Conservation (phyloP, 192 early-diverging fungal genomes). For the Pilobolus umbonatus region DNA sequence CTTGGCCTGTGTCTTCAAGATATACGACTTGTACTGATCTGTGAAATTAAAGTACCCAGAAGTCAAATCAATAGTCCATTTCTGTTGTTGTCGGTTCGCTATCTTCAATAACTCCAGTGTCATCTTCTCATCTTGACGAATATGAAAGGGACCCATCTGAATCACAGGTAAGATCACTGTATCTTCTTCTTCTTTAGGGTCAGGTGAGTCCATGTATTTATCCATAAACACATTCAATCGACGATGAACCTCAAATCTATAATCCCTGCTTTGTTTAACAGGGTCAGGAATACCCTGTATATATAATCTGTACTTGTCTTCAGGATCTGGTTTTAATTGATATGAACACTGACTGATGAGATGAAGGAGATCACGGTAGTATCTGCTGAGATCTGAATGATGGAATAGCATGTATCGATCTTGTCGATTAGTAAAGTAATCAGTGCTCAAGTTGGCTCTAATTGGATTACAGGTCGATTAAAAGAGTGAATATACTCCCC, state of each 20-base stretch:
- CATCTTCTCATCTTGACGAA: constrained; percentile 73
- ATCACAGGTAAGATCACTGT: constrained; percentile 76
- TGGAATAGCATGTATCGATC: constrained; percentile 87
- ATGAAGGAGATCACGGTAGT: constrained; percentile 66
- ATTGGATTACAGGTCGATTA: constrained; percentile 1
- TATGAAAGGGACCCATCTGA: constrained; percentile 80
- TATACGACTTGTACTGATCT: constrained; percentile 51
- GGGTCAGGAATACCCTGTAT: constrained; percentile 47
- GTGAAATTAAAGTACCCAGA: constrained; percentile 97
- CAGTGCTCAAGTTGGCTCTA: constrained; percentile 88
- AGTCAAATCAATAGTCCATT: constrained; percentile 65
- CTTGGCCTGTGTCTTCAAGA: constrained; percentile 53
- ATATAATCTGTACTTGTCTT: neutral
- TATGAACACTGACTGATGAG: constrained; percentile 65
- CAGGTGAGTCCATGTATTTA: constrained; percentile 33
- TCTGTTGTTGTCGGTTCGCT: constrained; percentile 34
- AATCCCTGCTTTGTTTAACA: constrained; percentile 47
- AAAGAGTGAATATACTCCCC: neutral
- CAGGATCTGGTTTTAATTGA: constrained; percentile 7
- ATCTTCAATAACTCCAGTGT: constrained; percentile 61
- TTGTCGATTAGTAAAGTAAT: constrained; percentile 95
- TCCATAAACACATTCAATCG: constrained; percentile 47
- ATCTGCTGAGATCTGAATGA: constrained; percentile 49
- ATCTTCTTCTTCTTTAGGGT: constrained; percentile 36
- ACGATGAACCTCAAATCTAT: constrained; percentile 48